phyloP scores from a whole-genome alignment of 768 basidiomycete species.

The Mycena crocata region DNA sequence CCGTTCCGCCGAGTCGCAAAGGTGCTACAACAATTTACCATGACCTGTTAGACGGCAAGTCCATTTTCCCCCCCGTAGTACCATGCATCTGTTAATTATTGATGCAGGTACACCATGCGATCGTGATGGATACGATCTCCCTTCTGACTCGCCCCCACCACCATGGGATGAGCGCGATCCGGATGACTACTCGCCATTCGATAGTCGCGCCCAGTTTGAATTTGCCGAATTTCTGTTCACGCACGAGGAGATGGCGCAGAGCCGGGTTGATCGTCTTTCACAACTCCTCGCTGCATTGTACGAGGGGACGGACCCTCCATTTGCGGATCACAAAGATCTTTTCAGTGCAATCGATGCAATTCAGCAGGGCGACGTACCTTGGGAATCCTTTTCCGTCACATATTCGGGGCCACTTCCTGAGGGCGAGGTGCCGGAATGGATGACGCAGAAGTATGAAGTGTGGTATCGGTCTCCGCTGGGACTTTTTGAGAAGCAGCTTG shows the following conservation, averaged over 20 bases:
- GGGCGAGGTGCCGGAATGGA: constrained; percentile 39
- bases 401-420: constrained; percentile 38
- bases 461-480: constrained; percentile 41
- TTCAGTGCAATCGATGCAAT: constrained; percentile 41
- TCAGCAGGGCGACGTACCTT: constrained; percentile 39
- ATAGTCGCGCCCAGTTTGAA: constrained; percentile 30
- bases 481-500: constrained; percentile 35
- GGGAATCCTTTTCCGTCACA: constrained; percentile 39
- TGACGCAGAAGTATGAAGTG: constrained; percentile 39
- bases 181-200: constrained; percentile 17
- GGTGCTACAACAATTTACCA: too few relatives aligned
- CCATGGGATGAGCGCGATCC: constrained; percentile 21
- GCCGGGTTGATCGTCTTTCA: background rate
- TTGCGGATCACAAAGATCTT: constrained; percentile 36
- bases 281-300: constrained; percentile 24
- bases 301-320: constrained; percentile 28
- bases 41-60: too few relatives aligned
- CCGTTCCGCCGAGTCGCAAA: too few relatives aligned
- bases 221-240: constrained; percentile 24
- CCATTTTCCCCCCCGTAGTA: too few relatives aligned
- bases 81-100: too few relatives aligned
- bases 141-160: constrained; percentile 8
- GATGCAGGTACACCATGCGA: constrained; percentile 35
- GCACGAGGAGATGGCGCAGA: constrained; percentile 8
- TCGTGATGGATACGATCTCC: constrained; percentile 20